Percentiles rank a stretch among this genome's conserved stretches.
Evolutionary conservation across 1,139 yeast species (phyloP).

Genomic region (Magnusiomyces fungicola): DNA sequence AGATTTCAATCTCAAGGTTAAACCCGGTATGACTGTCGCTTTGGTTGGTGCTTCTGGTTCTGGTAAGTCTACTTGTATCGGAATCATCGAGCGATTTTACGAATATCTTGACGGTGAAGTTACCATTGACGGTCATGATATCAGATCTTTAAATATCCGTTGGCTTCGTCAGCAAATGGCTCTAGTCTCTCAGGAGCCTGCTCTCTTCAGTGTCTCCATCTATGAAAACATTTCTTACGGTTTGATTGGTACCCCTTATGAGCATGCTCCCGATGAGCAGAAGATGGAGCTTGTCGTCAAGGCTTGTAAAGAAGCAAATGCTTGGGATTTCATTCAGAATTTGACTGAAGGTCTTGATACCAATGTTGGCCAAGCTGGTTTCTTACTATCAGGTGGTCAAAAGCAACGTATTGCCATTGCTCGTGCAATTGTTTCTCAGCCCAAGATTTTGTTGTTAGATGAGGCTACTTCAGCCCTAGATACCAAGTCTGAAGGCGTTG

Average conservation of each 20-base stretch:
- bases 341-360: conserved; percentile 43
- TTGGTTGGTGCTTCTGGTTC: conserved; percentile 90
- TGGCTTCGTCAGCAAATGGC: conserved; percentile 71
- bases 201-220: conserved; percentile 69
- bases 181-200: conserved; percentile 85
- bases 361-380: conserved; percentile 48
- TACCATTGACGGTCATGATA: conserved; percentile 57
- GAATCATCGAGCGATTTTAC: conserved; percentile 65
- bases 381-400: conserved; percentile 71
- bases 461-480: conserved; percentile 81
- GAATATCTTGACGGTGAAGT: conserved; percentile 54
- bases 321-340: conserved; percentile 36
- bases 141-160: conserved; percentile 58
- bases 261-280: conserved; percentile 34
- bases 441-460: conserved; percentile 55
- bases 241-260: conserved; percentile 46
- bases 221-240: conserved; percentile 78
- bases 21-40: conserved; percentile 74
- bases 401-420: conserved; percentile 88
- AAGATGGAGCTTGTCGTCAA: conserved; percentile 30
- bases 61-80: conserved; percentile 81
- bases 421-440: conserved; percentile 62
- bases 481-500: conserved; percentile 53
- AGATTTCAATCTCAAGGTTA: conserved; percentile 52
- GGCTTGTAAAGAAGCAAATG: conserved; percentile 37